Evolutionary conservation across 2,329 filamentous ascomycete genomes (phyloP), one percentile per base, ranked within the genome.

Genomic region (Stromatinia cepivora): DNA sequence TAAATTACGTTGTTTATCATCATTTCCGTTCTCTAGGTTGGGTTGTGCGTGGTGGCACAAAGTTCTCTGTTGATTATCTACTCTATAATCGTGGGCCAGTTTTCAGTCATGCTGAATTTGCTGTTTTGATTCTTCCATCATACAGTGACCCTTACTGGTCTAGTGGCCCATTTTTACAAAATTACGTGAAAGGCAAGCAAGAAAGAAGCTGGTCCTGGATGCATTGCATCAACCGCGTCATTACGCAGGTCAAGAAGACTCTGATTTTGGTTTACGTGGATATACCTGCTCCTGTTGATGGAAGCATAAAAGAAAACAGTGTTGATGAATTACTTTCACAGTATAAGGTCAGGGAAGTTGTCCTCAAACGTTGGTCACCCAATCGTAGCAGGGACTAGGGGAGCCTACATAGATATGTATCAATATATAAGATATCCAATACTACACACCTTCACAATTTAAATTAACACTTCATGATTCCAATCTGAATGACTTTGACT

Each of bases 1-100:
- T 97, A 0, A 90, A 92, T 70, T 99, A 98, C 77, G 89, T 88
- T 17, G 92, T 92, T 25, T 99, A 97, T 79, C 95, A 99, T 78
- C 94, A 99, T 79, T 99, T 97, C 81, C 90, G 95, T 50, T 97
- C 93, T 0, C 84, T 98, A 0, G 95, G 95, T 34, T 99, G 95
- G 94, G 92, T 97, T 1, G 91, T 96, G 0, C 90, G 96, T 20
- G 89, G 92, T 7, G 96, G 95, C 48, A 90, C 97, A 78, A 99
- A 99, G 78, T 99, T 99, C 75, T 92, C 92, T 31, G 92, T 93
- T 13, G 95, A 99, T 79, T 97, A 92, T 83, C 83, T 99, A n/a
- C 86, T 99, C 10, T 99, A 99, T 81, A 90, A 93, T 69, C 90
- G 93, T 28, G 95, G 95, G 0, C 95, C 95, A 0, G 94, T 95